Conservation (phyloP, 1,139 yeast species). For the Candida glucosophila region DNA sequence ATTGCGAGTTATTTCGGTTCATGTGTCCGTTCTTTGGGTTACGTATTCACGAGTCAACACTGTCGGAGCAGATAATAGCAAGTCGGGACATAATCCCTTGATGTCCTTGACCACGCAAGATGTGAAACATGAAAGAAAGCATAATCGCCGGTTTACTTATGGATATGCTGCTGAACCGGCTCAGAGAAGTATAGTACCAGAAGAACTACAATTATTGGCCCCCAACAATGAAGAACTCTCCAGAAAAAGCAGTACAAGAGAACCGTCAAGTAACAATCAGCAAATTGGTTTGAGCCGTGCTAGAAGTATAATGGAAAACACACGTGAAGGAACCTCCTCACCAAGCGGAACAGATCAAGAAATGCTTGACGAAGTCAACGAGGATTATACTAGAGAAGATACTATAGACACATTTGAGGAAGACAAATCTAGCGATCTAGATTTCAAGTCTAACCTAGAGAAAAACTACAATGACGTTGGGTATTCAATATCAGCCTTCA, state of each 20-base stretch:
- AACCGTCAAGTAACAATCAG: too few relatives aligned
- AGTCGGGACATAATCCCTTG: not conserved
- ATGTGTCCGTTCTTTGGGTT: constrained; percentile 71
- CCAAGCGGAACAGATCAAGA: too few relatives aligned
- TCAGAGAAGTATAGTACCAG: constrained; percentile 43
- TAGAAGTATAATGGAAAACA: constrained; percentile 5
- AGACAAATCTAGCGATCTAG: not conserved
- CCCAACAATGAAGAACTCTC: constrained; percentile 23
- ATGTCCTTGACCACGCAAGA: not conserved
- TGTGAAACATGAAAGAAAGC: constrained; percentile 8
- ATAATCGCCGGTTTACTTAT: too few relatives aligned
- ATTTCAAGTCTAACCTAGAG: not conserved
- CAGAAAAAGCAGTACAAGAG: constrained; percentile 30
- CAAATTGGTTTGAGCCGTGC: too few relatives aligned
- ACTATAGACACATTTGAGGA: not conserved
- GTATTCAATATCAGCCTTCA: constrained; percentile 1
- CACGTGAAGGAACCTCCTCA: too few relatives aligned
- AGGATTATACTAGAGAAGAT: not conserved
- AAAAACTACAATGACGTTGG: not conserved
- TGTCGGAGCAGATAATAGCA: constrained; percentile 9
- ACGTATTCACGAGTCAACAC: constrained; percentile 58
- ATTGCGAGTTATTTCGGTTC: constrained; percentile 56
- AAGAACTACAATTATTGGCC: constrained; percentile 25
- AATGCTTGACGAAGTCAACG: not conserved
- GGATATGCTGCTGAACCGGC: too few relatives aligned